A percentile compares a stretch with the other conserved stretches of the same genome.
These are phyloP conservation scores for Rhizophora apiculata DNA, from an alignment of 345 rosid genomes.

Conservation along the genomic window DNA sequence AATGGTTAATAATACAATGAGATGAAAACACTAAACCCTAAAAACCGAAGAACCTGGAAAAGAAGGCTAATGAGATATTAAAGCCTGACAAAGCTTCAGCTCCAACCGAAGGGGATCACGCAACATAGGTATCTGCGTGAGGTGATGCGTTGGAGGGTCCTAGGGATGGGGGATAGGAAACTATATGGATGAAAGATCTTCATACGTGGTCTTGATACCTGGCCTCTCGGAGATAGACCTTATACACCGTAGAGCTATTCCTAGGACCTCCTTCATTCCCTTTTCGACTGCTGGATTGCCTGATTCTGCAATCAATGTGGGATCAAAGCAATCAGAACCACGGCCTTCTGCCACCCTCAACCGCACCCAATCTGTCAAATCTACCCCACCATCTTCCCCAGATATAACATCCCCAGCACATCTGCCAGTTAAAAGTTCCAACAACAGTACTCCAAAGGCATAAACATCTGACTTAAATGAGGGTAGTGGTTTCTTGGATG, in stretches of 20 bases:
- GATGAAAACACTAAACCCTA: conserved; percentile 7
- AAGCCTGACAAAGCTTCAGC: conserved; percentile 25
- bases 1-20: conserved; percentile 14
- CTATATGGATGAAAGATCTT: conserved; percentile 93
- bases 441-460: conserved; percentile 79
- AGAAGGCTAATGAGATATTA: conserved; percentile 35
- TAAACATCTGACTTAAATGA: conserved; percentile 95
- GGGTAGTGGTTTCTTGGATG: conserved; percentile 83
- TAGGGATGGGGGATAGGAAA: background rate
- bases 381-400: conserved; percentile 72
- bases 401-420: conserved; percentile 93
- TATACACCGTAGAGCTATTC: conserved; percentile 75
- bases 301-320: conserved; percentile 51
- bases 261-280: conserved; percentile 92
- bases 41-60: background rate
- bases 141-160: too few species aligned
- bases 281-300: conserved; percentile 58
- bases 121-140: too few species aligned
- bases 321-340: conserved; percentile 66
- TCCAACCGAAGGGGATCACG: conserved; percentile 6
- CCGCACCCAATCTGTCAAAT: conserved; percentile 82
- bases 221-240: conserved; percentile 85
- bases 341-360: conserved; percentile 63
- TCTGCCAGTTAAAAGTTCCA: conserved; percentile 83
- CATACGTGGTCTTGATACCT: conserved; percentile 92